Conservation (phyloP, 2,329 filamentous ascomycete genomes). For the Aspergillus transmontanensis region DNA sequence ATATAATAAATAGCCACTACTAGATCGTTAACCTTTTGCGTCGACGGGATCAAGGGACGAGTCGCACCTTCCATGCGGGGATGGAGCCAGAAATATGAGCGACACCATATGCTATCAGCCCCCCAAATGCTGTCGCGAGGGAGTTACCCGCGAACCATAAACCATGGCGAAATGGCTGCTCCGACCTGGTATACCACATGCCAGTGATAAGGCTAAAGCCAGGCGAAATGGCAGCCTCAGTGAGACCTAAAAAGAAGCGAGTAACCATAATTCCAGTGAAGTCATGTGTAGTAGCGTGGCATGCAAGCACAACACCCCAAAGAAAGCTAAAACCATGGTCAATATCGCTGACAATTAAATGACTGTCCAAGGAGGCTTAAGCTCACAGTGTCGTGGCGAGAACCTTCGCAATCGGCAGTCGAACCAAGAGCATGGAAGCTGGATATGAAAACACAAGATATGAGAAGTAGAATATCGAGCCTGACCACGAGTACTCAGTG, state of each 20-base stretch:
- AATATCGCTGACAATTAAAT: background rate
- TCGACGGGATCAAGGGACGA: background rate
- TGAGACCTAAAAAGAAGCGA: conserved; percentile 11
- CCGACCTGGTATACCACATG: background rate
- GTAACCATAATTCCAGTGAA: conserved; percentile 12
- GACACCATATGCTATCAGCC: background rate
- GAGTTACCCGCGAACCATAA: background rate
- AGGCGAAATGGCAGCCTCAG: conserved; percentile 13
- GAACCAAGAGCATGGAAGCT: conserved; percentile 1
- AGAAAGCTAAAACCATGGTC: background rate
- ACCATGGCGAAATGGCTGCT: background rate
- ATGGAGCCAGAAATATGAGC: background rate
- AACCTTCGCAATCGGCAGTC: conserved; percentile 1
- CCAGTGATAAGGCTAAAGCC: background rate
- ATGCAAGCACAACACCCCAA: conserved; percentile 5
- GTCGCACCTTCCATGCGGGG: background rate
- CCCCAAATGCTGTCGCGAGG: background rate
- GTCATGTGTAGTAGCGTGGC: conserved; percentile 9
- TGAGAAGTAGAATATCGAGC: conserved; percentile 14
- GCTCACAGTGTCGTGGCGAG: conserved; percentile 1
- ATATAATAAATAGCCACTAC: background rate
- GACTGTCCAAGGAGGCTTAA: too few species aligned
- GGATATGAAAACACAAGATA: conserved; percentile 9
- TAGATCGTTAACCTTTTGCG: accelerated
- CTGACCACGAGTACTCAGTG: conserved; percentile 11